Conservation (phyloP, 1,284 basidiomycete genomes). For the Sanguinoderma infundibulare region DNA sequence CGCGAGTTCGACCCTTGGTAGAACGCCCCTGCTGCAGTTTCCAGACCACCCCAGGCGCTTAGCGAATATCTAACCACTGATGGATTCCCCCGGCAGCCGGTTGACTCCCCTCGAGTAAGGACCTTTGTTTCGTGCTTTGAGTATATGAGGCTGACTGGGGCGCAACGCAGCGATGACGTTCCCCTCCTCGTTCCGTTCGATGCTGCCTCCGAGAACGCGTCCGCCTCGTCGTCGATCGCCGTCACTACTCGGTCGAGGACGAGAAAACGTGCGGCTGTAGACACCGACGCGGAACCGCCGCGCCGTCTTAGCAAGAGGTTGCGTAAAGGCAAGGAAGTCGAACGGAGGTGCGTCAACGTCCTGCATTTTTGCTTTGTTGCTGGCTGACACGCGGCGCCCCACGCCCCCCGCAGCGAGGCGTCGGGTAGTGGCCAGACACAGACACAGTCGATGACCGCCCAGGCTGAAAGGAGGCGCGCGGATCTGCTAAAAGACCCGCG, state of each 20-base stretch:
- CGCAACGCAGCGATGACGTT: neutral
- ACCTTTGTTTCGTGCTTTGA: neutral
- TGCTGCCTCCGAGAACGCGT: neutral
- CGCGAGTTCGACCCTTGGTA: neutral
- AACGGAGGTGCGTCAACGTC: neutral
- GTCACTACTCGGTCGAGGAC: neutral
- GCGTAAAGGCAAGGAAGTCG: neutral
- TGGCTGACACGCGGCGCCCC: neutral
- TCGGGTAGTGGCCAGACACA: neutral
- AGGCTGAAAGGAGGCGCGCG: constrained; percentile 23
- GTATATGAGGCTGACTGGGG: neutral
- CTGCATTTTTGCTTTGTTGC: neutral
- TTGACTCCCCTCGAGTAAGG: constrained; percentile 1
- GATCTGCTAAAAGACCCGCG: constrained; percentile 42
- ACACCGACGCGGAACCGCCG: neutral
- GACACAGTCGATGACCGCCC: constrained; percentile 29
- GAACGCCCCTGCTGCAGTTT: too few relatives aligned
- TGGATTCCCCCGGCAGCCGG: constrained; percentile 1
- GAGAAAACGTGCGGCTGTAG: neutral
- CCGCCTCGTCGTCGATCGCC: too few relatives aligned
- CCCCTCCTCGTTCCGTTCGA: constrained; percentile 1
- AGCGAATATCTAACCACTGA: neutral
- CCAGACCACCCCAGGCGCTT: neutral
- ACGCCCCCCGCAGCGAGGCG: neutral
- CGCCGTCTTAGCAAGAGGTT: neutral